phyloP scores from a whole-genome alignment of 305 asterid genomes.

The Andrographis paniculata region DNA sequence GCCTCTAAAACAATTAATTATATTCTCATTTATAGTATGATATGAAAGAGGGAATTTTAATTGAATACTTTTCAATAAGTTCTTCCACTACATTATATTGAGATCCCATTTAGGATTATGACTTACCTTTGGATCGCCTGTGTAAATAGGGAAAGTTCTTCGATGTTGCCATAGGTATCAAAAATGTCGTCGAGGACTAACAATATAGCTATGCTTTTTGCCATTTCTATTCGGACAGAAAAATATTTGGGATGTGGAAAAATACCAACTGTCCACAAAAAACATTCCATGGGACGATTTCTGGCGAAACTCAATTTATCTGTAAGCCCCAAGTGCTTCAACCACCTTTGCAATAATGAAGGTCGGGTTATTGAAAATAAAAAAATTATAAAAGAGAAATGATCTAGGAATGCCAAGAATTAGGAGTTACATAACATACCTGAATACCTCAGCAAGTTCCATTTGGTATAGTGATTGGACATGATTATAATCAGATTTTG shows the following conservation, averaged over 20 bases:
- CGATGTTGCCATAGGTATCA: conserved; percentile 44
- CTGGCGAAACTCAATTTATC: conserved; percentile 38
- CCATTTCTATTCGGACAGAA: conserved; percentile 28
- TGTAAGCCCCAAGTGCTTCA: conserved; percentile 38
- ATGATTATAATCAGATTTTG: conserved; percentile 42
- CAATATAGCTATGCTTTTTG: conserved; percentile 33
- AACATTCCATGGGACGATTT: conserved; percentile 41
- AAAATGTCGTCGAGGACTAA: conserved; percentile 48
- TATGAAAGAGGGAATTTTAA: too few relatives aligned
- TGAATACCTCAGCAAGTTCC: conserved; percentile 47
- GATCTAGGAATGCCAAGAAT: neutral
- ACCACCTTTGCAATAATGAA: conserved; percentile 29
- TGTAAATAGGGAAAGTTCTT: conserved; percentile 38
- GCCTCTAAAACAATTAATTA: too few relatives aligned
- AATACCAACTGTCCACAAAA: conserved; percentile 43
- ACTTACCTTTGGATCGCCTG: conserved; percentile 35
- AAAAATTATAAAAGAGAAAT: neutral
- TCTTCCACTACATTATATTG: too few relatives aligned
- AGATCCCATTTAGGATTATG: too few relatives aligned
- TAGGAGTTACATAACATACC: conserved; percentile 23
- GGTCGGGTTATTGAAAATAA: too few relatives aligned
- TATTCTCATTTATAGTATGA: too few relatives aligned
- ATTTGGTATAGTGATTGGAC: conserved; percentile 48
- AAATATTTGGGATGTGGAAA: conserved; percentile 45
- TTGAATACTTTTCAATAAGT: too few relatives aligned